These are phyloP conservation scores for Fusarium odoratissimum DNA, from an alignment of 2,329 filamentous ascomycete species.

Conservation along the genomic window DNA sequence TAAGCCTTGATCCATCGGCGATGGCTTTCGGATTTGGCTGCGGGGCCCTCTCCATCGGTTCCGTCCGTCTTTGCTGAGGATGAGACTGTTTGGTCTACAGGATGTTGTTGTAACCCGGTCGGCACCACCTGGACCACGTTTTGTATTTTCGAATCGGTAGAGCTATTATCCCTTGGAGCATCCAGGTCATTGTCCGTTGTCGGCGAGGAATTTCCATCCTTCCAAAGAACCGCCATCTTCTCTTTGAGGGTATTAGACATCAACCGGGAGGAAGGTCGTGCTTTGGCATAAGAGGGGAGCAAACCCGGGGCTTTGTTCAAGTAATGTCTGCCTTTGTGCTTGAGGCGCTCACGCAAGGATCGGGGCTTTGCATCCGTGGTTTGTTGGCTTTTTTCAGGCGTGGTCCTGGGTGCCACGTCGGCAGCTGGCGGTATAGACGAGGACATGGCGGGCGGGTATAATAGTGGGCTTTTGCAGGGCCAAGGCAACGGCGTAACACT, in stretches of 20 bases:
- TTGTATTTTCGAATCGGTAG: background rate
- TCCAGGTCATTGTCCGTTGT: background rate
- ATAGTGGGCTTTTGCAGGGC: background rate
- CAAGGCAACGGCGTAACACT: background rate
- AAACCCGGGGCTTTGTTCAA: background rate
- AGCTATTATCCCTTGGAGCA: too few species aligned
- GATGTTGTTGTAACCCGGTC: background rate
- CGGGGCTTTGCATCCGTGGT: background rate
- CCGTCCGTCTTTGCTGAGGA: background rate
- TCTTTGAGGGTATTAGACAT: slow-evolving; percentile 3
- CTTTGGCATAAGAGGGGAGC: background rate
- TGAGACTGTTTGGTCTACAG: background rate
- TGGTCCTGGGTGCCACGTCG: background rate
- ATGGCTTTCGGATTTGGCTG: background rate
- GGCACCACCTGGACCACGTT: background rate
- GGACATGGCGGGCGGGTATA: background rate
- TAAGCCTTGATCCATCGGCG: background rate
- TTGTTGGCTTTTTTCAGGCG: background rate
- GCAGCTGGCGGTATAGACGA: background rate
- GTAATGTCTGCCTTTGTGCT: slow-evolving; percentile 13
- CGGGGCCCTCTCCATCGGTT: background rate
- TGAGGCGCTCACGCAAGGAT: slow-evolving; percentile 13
- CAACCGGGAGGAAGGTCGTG: background rate
- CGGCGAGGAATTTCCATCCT: background rate
- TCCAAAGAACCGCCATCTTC: slow-evolving; percentile 2